These are phyloP conservation scores for Cordyceps militaris DNA, from an alignment of 2,329 filamentous ascomycete genomes.

Conservation along the genomic window DNA sequence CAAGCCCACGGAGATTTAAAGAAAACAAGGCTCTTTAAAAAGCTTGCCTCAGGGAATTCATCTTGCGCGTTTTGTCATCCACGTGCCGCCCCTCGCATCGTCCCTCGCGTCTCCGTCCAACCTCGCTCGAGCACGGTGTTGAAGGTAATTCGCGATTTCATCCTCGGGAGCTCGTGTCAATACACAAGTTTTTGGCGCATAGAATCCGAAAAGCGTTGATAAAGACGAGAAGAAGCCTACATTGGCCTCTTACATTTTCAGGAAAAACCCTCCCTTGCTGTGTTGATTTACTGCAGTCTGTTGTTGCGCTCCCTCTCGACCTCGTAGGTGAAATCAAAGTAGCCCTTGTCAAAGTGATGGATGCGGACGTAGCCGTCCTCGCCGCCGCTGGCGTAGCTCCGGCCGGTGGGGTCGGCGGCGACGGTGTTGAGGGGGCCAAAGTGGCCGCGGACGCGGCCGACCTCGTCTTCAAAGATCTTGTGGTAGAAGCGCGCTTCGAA, in stretches of 20 bases:
- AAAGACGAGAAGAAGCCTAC: neutral
- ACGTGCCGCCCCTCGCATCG: neutral
- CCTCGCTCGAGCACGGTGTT: neutral
- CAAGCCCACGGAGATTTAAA: constrained; percentile 7
- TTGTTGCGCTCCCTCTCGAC: constrained; percentile 77
- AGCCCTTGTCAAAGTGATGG: constrained; percentile 97
- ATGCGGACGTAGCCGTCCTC: constrained; percentile 98
- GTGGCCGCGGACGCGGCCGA: constrained; percentile 92
- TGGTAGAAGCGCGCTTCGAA: constrained; percentile 99
- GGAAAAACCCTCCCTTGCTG: neutral
- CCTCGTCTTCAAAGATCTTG: constrained; percentile 99
- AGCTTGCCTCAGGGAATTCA: neutral
- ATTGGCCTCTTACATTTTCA: neutral
- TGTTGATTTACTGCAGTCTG: constrained; percentile 29
- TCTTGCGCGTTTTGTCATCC: neutral
- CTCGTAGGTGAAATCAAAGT: constrained; percentile 98
- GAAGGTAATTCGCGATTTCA: neutral
- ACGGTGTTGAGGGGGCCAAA: constrained; percentile 97
- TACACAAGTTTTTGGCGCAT: neutral
- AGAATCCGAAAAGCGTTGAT: neutral
- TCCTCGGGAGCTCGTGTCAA: neutral
- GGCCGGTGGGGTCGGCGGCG: constrained; percentile 84
- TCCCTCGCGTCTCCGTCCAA: neutral
- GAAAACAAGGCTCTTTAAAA: neutral
- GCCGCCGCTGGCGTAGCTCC: constrained; percentile 88